Percentiles rank a stretch among this genome's conserved stretches.
These are phyloP conservation scores for Talaromyces verruculosus DNA, from an alignment of 2,329 filamentous ascomycete species.

Conservation along the genomic window DNA sequence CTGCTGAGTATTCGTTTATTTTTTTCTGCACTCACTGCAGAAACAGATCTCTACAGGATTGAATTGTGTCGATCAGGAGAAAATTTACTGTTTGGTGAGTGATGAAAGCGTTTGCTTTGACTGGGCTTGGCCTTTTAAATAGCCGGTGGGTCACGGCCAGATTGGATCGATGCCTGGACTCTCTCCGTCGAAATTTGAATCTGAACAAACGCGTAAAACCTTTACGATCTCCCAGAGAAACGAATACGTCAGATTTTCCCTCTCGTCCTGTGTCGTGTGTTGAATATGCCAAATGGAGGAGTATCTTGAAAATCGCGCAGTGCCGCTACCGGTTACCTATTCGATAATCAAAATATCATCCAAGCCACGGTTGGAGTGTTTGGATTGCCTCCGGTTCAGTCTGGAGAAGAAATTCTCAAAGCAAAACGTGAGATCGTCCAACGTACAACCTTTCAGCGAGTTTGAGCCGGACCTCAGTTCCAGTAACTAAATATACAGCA, in stretches of 20 bases:
- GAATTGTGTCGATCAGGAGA: not conserved
- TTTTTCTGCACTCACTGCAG: not conserved
- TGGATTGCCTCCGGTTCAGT: not conserved
- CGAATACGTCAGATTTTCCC: not conserved
- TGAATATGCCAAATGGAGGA: not conserved
- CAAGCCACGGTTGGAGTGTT: not conserved
- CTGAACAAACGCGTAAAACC: not conserved
- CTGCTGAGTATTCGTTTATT: not conserved
- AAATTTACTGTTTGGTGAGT: not conserved
- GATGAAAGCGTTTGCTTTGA: not conserved
- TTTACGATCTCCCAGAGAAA: not conserved
- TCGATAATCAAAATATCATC: conserved; percentile 5
- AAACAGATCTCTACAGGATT: not conserved
- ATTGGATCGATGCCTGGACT: not conserved
- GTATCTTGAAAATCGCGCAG: not conserved
- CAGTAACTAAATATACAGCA: not conserved
- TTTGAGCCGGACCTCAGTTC: not conserved
- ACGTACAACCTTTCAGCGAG: not conserved
- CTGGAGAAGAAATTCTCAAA: not conserved
- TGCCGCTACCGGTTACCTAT: not conserved
- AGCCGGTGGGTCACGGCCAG: not conserved
- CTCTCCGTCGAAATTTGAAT: not conserved
- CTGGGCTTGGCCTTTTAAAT: conserved; percentile 7
- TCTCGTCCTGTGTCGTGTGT: not conserved
- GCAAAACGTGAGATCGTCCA: not conserved